Evolutionary conservation across 2,329 filamentous ascomycete species (phyloP), one percentile per base, ranked within the genome.

Genomic region (Hypomyces rosellus): DNA sequence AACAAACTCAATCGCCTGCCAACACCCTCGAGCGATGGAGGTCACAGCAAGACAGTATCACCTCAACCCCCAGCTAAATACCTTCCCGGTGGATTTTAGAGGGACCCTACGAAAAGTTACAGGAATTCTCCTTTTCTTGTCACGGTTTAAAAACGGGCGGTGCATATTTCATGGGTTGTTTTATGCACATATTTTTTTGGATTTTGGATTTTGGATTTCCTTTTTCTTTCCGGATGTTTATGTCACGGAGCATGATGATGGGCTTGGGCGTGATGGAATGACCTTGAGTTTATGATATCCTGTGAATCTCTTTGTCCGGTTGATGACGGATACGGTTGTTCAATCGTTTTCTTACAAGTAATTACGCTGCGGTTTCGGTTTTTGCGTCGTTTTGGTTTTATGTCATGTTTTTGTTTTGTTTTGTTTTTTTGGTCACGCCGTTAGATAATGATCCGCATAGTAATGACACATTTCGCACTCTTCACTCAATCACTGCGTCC

Each of bases 11-110:
- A 58, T 49, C 66, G 69, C 44, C 66, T 65, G 37, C 61, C 65
- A 45, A 75, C 75, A 34, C 75, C 75, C 5, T 73, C 71, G 9
- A 80, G 77, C 50, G 79, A 82, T 34, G 70, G 70, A 12, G 77
- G 78, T 50, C 16, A 55, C 46, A 30, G 25, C 25, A 30, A 30
- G 25, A 50, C 56, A 37, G 57, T 58, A 45, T 58, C 55, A 22
- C 38, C 38, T 20, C 38, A 41, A 20, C 38, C 38, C 11, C 55
- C 62, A 44, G 62, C 62, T 41, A 63, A 65, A 43, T 66, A 67
- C 51, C 51, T 65, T 42, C 62, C 67, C 53, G 61, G 62, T 12
- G 63, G 64, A 13, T 62, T 67, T 52, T 66, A 59, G 56, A 48
- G 41, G 47, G 33, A 46, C 33, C 25, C 25, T 30, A 30, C 9